Conservation (phyloP, 176 grass and related monocot genomes). For the Cocos nucifera region DNA sequence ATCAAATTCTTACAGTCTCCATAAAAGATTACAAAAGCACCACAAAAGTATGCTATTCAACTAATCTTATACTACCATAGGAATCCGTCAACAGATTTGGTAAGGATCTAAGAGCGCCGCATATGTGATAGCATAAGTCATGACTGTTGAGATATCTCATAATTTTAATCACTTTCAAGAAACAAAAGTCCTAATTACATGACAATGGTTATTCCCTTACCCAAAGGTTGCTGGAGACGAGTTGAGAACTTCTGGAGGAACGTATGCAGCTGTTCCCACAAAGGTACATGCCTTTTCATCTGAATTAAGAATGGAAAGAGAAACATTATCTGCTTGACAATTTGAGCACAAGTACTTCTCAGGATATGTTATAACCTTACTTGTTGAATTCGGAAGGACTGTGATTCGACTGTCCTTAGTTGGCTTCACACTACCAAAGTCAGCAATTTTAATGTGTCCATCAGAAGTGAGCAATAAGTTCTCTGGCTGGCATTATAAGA, state of each 20-base stretch:
- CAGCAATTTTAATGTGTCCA: slow-evolving; percentile 93
- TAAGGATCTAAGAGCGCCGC: too few species aligned
- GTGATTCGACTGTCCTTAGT: slow-evolving; percentile 61
- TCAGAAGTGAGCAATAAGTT: slow-evolving; percentile 84
- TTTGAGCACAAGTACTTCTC: too few species aligned
- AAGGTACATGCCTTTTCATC: slow-evolving; percentile 95
- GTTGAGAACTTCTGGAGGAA: slow-evolving; percentile 96
- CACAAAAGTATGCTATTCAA: too few species aligned
- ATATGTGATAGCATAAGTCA: too few species aligned
- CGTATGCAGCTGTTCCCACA: slow-evolving; percentile 91
- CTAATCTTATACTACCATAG: too few species aligned
- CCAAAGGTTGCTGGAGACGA: slow-evolving; percentile 85
- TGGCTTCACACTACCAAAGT: slow-evolving; percentile 98
- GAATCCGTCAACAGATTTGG: too few species aligned
- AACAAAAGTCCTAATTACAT: too few species aligned
- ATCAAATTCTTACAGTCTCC: too few species aligned
- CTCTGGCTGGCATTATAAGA: slow-evolving; percentile 64
- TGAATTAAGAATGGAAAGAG: slow-evolving; percentile 19
- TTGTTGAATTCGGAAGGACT: slow-evolving; percentile 88
- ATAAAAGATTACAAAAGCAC: too few species aligned
- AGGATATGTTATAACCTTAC: slow-evolving; percentile 33
- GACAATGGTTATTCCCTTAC: slow-evolving; percentile 35
- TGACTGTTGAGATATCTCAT: too few species aligned
- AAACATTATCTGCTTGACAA: too few species aligned
- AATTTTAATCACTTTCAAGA: too few species aligned